These are phyloP conservation scores for Claviceps spartinae DNA, from an alignment of 2,329 filamentous ascomycete species.

Conservation along the genomic window DNA sequence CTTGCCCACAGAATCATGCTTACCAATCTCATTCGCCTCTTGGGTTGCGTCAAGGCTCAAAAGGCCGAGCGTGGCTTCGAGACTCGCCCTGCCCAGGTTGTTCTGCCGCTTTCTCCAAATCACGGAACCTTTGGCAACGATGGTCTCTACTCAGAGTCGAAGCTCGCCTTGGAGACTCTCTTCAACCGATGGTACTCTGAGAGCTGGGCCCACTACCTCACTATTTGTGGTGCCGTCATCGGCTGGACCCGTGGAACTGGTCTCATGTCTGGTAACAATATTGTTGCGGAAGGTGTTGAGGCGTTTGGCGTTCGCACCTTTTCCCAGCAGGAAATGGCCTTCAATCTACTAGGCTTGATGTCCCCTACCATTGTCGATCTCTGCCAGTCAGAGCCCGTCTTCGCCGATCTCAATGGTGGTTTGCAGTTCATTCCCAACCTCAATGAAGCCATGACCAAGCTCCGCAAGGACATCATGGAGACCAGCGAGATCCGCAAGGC, in stretches of 20 bases:
- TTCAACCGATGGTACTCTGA: constrained; percentile 99
- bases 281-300: constrained; percentile 93
- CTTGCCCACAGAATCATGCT: constrained; percentile 98
- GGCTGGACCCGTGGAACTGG: constrained; percentile 98
- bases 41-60: constrained; percentile 81
- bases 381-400: constrained; percentile 90
- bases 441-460: constrained; percentile 83
- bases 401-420: constrained; percentile 93
- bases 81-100: constrained; percentile 91
- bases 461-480: constrained; percentile 89
- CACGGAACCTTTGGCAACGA: constrained; percentile 98
- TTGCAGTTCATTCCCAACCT: constrained; percentile 95
- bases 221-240: constrained; percentile 95
- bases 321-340: constrained; percentile 98
- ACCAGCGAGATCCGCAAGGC: constrained; percentile 87
- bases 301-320: constrained; percentile 95
- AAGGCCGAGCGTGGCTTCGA: constrained; percentile 81
- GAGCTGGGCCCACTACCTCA: constrained; percentile 94
- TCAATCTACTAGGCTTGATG: constrained; percentile 95
- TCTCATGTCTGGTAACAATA: constrained; percentile 95
- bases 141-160: constrained; percentile 95
- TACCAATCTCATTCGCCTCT: constrained; percentile 84
- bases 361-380: constrained; percentile 85
- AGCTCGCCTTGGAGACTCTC: constrained; percentile 88
- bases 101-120: constrained; percentile 90